Evolutionary conservation across 495 filamentous ascomycete genomes (phyloP), one percentile per base, ranked within the genome.

Genomic region (Aspergillus carlsbadensis): DNA sequence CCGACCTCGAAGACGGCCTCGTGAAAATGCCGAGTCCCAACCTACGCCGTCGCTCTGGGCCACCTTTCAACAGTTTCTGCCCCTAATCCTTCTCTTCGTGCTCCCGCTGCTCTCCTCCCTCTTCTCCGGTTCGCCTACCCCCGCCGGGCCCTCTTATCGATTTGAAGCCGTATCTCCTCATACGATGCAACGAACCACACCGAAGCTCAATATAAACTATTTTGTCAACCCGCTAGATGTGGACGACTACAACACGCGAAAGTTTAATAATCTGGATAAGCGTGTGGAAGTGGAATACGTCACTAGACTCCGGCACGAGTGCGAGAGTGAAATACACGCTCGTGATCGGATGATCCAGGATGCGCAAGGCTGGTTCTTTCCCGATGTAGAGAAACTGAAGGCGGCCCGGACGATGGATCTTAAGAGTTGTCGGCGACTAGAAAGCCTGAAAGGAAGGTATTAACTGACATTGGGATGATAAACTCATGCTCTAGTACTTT

Each of bases 351-450:
- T 92, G 72, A 73, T 84, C 40, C 82, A 96, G 47, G 88, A 89
- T 29, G 92, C 94, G 2, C 84, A 88, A 63, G 93, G 94, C 11
- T 96, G 90, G 88, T 92, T 98, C 64, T 90, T 82, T 71, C 81
- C 80, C 37, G 91, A 96, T 67, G 74, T 78, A 33, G 85, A 86
- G 50, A 90, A 90, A 79, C 83, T 96, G 85, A 77, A 81, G 57
- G 69, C 75, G 55, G 87, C 87, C 22, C 72, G 81, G 36, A 73
- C 76, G 5, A 80, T 88, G 77, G 79, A 85, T 54, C 72, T 83
- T 71, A 78, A 74, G 69, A 80, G 70, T 59, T 88, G 85, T 66
- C 68, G 65, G 61, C 74, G 72, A 54, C 63, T 86, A 58, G 73
- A 81, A 45, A 63, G 73, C 41, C 62, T 84, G 61, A 73, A 68